Conservation (phyloP, 805 yeast genomes). For the Yarrowia sp. region DNA sequence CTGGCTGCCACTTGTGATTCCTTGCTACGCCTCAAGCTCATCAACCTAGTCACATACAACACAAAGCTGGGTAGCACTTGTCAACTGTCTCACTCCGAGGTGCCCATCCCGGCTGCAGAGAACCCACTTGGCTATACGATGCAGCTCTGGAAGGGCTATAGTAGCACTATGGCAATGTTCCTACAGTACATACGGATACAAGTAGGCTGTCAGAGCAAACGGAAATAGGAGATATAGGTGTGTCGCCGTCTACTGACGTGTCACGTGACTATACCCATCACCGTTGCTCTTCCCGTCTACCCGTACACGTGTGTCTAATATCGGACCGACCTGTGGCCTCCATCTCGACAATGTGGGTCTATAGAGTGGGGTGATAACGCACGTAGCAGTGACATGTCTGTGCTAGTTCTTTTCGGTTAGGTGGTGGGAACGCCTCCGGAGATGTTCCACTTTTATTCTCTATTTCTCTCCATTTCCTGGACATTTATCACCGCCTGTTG, state of each 20-base stretch:
- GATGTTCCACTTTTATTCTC: background rate
- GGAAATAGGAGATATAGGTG: too few species aligned
- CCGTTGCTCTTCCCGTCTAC: background rate
- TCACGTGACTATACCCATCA: background rate
- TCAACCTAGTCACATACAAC: background rate
- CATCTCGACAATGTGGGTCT: background rate
- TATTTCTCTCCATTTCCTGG: background rate
- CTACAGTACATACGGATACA: too few species aligned
- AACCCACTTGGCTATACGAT: background rate
- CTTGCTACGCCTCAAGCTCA: conserved; percentile 13
- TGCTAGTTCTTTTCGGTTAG: too few species aligned
- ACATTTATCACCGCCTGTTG: too few species aligned
- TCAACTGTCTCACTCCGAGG: background rate
- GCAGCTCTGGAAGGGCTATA: too few species aligned
- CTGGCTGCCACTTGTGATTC: too few species aligned
- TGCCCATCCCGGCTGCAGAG: conserved; percentile 10
- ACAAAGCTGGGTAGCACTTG: too few species aligned
- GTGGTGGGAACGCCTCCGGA: too few species aligned
- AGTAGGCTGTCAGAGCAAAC: too few species aligned
- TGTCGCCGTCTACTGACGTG: too few species aligned
- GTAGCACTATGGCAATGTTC: too few species aligned
- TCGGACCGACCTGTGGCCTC: background rate
- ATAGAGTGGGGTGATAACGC: conserved; percentile 1
- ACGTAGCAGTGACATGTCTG: background rate
- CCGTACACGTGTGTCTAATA: conserved; percentile 2